Percentiles rank a stretch among this genome's conserved stretches.
Evolutionary conservation across 441 rosid species (phyloP).

Genomic region (Raphanus hybrid): DNA sequence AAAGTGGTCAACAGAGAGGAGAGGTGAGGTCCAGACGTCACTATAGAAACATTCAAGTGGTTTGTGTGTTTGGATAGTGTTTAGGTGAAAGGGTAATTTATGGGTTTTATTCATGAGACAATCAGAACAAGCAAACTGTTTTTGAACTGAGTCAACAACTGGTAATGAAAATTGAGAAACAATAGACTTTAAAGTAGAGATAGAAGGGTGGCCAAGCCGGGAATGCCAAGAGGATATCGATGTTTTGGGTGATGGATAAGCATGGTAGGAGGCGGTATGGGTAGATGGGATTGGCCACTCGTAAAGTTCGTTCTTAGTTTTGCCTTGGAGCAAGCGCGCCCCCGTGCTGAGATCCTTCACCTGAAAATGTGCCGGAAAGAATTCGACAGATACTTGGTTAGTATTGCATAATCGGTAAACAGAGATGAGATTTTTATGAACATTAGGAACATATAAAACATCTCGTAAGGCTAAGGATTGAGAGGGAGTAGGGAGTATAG

Average conservation of each 20-base stretch:
- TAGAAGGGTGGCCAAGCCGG: background rate
- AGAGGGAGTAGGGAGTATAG: background rate
- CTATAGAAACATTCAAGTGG: too few species aligned
- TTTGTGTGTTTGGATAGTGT: too few species aligned
- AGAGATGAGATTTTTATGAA: background rate
- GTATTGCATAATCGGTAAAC: background rate
- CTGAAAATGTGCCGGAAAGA: background rate
- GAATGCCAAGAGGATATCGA: background rate
- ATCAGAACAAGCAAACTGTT: background rate
- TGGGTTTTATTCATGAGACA: background rate
- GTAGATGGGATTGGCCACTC: background rate
- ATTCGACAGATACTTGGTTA: background rate
- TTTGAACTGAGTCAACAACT: background rate
- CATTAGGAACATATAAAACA: background rate
- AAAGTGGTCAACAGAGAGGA: too few species aligned
- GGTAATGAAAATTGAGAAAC: background rate
- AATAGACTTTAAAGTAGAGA: background rate
- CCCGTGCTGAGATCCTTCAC: background rate
- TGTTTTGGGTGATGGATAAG: background rate
- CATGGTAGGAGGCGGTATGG: background rate
- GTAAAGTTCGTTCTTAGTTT: background rate
- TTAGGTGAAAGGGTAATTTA: too few species aligned
- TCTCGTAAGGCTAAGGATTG: background rate
- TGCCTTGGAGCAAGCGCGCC: background rate
- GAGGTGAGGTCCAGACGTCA: too few species aligned